Base-by-base conservation (phyloP, 148 eudicot genomes). In the Talinum fruticosum region DNA sequence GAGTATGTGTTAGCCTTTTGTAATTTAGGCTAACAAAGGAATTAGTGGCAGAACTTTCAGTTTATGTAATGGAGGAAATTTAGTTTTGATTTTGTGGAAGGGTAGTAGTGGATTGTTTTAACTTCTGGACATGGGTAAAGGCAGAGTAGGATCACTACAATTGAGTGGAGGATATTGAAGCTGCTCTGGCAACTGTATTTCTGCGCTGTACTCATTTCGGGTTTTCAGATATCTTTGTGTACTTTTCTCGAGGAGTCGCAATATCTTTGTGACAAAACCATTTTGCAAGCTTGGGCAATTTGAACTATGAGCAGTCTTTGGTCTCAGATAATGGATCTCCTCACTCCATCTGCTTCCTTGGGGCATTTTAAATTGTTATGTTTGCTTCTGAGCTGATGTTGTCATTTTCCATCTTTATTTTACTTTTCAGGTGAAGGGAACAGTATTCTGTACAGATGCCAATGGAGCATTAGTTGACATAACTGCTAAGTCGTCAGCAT, bases 401-500 rank as follows among this genome's bases (percentile, higher is more conserved):
- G 14, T 83, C 41, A 70, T 65, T 29, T 34, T 6, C 64, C 54
- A 41, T 41, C 47, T 64, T 81, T 15, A 51, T 15, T 35, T 77
- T 75, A 74, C 15, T 34, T 75, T 72, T 81, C 84, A 95, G 99
- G 97, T 92, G 57, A 91, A 82, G 83, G 99, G 99, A 71, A 91
- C 86, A 5, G 99, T 95, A 30, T 89, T 85, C 82, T 64, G 66
- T 77, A 80, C 82, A 36, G 97, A 95, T 83, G 87, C 82, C 16
- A 86, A 83, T 72, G 97, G 97, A 68, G 99, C 99, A 82, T 71
- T 86, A 21, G 93, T 95, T 67, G 99, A 95, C 78, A 86, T 92
- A 66, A 90, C 91, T 73, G 94, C 97, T 34, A 95, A 95, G 75
- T 88, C 99, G 59, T 91, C 97, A 30, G 99, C 99, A 59, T 91